Evolutionary conservation across 2,329 filamentous ascomycete genomes (phyloP).

Genomic region (Alternaria incomplexa): DNA sequence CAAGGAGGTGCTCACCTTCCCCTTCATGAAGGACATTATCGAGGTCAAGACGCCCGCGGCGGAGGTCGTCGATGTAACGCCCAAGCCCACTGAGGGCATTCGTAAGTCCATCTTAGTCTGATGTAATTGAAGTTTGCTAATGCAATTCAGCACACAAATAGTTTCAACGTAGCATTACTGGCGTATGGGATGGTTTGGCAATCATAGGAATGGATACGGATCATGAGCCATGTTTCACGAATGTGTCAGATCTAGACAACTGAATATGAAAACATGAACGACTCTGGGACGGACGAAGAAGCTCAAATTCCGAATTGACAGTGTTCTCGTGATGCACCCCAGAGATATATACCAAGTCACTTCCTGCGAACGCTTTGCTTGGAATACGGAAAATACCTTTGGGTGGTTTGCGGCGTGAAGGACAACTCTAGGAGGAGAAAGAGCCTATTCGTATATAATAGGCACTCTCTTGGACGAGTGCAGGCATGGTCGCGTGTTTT

Average conservation of each 20-base stretch:
- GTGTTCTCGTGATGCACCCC: not conserved
- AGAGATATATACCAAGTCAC: not conserved
- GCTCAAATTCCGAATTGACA: not conserved
- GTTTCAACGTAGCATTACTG: constrained; percentile 20
- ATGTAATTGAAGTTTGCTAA: constrained; percentile 5
- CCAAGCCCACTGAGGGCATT: constrained; percentile 67
- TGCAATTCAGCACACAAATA: constrained; percentile 26
- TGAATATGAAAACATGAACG: not conserved
- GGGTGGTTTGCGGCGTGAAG: not conserved
- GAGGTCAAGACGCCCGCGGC: constrained; percentile 58
- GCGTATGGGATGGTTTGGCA: constrained; percentile 10
- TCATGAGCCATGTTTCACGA: constrained; percentile 19
- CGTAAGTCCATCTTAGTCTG: constrained; percentile 30
- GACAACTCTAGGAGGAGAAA: not conserved
- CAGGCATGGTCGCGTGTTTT: not conserved
- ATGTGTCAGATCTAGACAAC: not conserved
- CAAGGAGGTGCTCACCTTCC: constrained; percentile 95
- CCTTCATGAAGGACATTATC: constrained; percentile 85
- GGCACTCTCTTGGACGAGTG: not conserved
- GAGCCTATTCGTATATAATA: not conserved
- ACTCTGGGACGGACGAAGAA: not conserved
- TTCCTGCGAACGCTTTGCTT: not conserved
- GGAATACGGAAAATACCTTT: not conserved
- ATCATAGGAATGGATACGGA: not conserved
- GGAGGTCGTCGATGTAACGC: constrained; percentile 67